A percentile compares a stretch with the other conserved stretches of the same genome.
These are phyloP conservation scores for Lumnitzera racemosa DNA, from an alignment of 345 rosid genomes.

Conservation along the genomic window DNA sequence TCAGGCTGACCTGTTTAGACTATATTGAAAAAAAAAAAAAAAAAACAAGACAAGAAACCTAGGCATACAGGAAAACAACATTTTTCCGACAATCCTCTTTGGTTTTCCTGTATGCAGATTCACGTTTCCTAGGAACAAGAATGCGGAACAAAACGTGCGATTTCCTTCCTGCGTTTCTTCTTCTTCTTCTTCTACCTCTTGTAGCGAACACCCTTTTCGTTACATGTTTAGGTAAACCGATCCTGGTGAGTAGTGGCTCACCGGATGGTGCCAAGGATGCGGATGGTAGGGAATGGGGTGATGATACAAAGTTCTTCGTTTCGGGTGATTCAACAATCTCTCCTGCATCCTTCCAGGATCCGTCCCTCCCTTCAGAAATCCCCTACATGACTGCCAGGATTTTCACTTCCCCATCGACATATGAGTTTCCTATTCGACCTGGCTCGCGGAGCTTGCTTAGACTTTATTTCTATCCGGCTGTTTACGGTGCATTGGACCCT, in stretches of 20 bases:
- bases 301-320: slow-evolving; percentile 42
- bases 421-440: slow-evolving; percentile 36
- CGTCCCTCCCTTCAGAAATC: slow-evolving; percentile 49
- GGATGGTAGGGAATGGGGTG: slow-evolving; percentile 55
- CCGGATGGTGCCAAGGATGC: slow-evolving; percentile 33
- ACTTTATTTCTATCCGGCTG: slow-evolving; percentile 60
- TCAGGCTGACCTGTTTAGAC: too few relatives aligned
- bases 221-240: neutral
- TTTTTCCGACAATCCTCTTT: too few relatives aligned
- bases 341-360: slow-evolving; percentile 52
- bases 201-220: too few relatives aligned
- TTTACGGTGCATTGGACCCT: slow-evolving; percentile 36
- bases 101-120: too few relatives aligned
- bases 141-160: too few relatives aligned
- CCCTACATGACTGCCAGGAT: slow-evolving; percentile 78
- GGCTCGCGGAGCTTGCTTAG: slow-evolving; percentile 38
- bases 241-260: slow-evolving; percentile 42
- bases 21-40: too few relatives aligned
- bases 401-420: slow-evolving; percentile 44
- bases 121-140: too few relatives aligned
- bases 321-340: slow-evolving; percentile 24
- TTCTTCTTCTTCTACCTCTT: too few relatives aligned
- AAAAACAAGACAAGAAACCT: too few relatives aligned
- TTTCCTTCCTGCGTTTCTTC: too few relatives aligned
- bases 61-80: too few relatives aligned